These are phyloP conservation scores for Suillus tomentosus DNA, from an alignment of 768 basidiomycete species.

Conservation along the genomic window DNA sequence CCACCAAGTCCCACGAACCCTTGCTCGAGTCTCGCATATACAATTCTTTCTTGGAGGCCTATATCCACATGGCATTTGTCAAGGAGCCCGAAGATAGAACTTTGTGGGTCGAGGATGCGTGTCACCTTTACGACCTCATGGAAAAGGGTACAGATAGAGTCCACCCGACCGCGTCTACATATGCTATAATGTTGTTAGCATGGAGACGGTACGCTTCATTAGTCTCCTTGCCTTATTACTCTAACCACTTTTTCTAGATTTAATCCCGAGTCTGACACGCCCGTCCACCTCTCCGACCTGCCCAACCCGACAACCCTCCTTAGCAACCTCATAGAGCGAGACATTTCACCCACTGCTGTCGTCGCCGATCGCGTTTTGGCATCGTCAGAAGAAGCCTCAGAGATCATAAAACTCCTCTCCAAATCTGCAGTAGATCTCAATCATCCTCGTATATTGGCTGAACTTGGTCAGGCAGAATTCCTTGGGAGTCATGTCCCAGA, in stretches of 20 bases:
- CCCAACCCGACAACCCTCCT: constrained; percentile 39
- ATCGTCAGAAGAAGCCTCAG: constrained; percentile 54
- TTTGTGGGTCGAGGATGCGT: constrained; percentile 65
- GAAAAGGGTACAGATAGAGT: constrained; percentile 50
- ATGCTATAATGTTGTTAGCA: constrained; percentile 66
- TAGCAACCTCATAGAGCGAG: constrained; percentile 45
- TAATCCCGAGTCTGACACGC: constrained; percentile 35
- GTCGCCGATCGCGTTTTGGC: constrained; percentile 59
- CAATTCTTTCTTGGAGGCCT: constrained; percentile 69
- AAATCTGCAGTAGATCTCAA: constrained; percentile 60
- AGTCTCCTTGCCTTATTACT: background rate
- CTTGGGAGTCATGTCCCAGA: constrained; percentile 44
- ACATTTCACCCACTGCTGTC: constrained; percentile 52
- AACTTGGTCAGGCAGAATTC: constrained; percentile 57
- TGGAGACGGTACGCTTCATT: constrained; percentile 50
- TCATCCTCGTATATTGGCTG: constrained; percentile 48
- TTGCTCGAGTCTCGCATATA: constrained; percentile 53
- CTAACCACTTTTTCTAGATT: constrained; percentile 36
- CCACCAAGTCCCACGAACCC: constrained; percentile 41
- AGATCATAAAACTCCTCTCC: constrained; percentile 58
- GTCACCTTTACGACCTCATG: constrained; percentile 60
- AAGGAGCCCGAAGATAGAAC: constrained; percentile 46
- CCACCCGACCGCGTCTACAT: constrained; percentile 57
- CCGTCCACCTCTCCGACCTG: constrained; percentile 20
- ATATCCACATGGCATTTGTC: constrained; percentile 54